phyloP scores from a whole-genome alignment of 495 filamentous ascomycete species.

The Hypoxylon cercidicola region DNA sequence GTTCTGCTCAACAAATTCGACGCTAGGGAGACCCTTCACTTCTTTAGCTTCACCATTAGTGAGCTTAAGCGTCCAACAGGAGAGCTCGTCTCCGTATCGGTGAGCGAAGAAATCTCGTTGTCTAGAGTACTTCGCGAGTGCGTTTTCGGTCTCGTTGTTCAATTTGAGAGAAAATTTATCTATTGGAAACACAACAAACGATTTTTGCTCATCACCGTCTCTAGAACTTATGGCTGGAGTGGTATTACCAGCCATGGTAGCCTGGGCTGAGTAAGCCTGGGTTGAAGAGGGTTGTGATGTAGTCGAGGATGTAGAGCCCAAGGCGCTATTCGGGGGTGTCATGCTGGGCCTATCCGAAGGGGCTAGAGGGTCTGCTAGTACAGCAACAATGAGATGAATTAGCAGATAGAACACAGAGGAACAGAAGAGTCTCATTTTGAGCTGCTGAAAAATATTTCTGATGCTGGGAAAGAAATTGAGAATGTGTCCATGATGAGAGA shows the following conservation, averaged over 20 bases:
- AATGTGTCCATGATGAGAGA: background rate
- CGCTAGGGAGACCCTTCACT: too few species aligned
- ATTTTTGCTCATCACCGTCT: background rate
- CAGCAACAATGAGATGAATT: background rate
- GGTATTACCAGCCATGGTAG: background rate
- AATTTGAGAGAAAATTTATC: too few species aligned
- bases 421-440: background rate
- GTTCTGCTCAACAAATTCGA: too few species aligned
- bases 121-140: too few species aligned
- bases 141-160: too few species aligned
- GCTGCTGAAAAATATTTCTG: background rate
- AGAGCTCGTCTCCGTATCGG: too few species aligned
- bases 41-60: too few species aligned
- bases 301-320: conserved; percentile 1
- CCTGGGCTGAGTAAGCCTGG: background rate
- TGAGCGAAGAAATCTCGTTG: too few species aligned
- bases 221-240: background rate
- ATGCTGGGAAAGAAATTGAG: background rate
- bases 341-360: background rate
- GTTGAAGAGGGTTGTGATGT: background rate
- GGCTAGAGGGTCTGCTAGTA: background rate
- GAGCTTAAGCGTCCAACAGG: too few species aligned
- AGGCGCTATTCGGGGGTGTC: background rate
- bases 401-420: background rate
- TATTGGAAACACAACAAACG: background rate